Conservation (phyloP, 305 asterid genomes). For the Fraxinus velutina region DNA sequence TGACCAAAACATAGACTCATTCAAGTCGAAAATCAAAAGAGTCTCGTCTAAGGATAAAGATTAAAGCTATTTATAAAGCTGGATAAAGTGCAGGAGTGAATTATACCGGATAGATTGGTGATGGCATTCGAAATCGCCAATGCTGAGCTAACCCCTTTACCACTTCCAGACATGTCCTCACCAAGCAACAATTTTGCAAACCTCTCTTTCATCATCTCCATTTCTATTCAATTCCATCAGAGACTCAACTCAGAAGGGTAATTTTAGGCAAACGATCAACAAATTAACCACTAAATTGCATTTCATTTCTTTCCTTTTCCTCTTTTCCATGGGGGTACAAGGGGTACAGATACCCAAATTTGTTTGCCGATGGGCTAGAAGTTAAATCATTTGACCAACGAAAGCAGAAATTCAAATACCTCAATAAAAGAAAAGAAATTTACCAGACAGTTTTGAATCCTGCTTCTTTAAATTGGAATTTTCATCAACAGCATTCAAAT, state of each 20-base stretch:
- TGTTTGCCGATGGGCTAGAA: not conserved
- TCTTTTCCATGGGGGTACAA: not conserved
- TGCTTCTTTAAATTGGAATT: constrained; percentile 37
- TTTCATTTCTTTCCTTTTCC: not conserved
- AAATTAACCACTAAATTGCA: not conserved
- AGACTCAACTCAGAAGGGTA: not conserved
- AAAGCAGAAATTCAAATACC: not conserved
- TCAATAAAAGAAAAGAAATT: not conserved
- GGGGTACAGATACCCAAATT: not conserved
- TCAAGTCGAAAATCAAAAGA: not conserved
- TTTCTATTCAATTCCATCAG: constrained; percentile 35
- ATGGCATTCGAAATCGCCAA: constrained; percentile 84
- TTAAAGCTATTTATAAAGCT: not conserved
- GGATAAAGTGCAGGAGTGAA: not conserved
- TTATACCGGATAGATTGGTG: constrained; percentile 83
- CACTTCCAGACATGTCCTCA: constrained; percentile 98
- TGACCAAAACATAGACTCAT: not conserved
- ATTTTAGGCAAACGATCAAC: not conserved
- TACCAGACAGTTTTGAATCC: constrained; percentile 55
- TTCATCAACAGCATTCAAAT: constrained; percentile 27
- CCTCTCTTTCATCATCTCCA: constrained; percentile 83
- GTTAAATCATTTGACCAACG: not conserved
- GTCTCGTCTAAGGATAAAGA: not conserved
- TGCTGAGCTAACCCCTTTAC: constrained; percentile 87
- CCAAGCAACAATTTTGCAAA: constrained; percentile 88